Evolutionary conservation across 1,284 basidiomycete species (phyloP).

Genomic region (Testicularia cyperi): DNA sequence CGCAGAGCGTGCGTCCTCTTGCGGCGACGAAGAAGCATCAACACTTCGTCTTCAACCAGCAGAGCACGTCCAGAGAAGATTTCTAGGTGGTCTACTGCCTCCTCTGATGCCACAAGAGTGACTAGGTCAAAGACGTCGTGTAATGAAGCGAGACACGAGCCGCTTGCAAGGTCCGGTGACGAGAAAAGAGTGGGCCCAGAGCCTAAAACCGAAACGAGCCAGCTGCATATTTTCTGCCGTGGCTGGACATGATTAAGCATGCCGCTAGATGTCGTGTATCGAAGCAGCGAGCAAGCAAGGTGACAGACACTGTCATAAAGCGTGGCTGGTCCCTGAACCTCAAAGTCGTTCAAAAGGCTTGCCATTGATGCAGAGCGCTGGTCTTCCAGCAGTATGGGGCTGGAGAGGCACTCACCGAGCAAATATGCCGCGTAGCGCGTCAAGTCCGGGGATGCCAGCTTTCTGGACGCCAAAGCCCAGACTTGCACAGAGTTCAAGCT

Average conservation of each 20-base stretch:
- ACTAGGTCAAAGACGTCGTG: too few species aligned
- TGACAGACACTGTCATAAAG: slow-evolving; percentile 29
- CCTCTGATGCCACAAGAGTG: too few species aligned
- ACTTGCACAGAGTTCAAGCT: neutral
- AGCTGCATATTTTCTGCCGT: slow-evolving; percentile 17
- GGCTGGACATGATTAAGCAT: slow-evolving; percentile 10
- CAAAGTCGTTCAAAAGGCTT: slow-evolving; percentile 22
- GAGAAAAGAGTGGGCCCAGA: too few species aligned
- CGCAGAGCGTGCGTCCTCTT: too few species aligned
- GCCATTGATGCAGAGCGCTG: slow-evolving; percentile 5
- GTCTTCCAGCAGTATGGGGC: slow-evolving; percentile 1
- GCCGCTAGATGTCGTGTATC: slow-evolving; percentile 8
- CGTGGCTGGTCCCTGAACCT: slow-evolving; percentile 23
- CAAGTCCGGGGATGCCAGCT: slow-evolving; percentile 10
- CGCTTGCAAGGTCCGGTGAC: too few species aligned
- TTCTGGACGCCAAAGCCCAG: slow-evolving; percentile 12
- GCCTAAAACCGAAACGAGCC: too few species aligned
- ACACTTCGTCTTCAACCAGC: too few species aligned
- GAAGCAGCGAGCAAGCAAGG: slow-evolving; percentile 11
- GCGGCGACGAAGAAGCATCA: too few species aligned
- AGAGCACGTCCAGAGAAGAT: too few species aligned
- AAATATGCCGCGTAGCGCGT: slow-evolving; percentile 20
- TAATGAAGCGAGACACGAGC: too few species aligned
- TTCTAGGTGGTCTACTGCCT: too few species aligned
- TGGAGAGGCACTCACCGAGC: slow-evolving; percentile 6